Conservation (phyloP, 2,329 filamentous ascomycete genomes). For the Hypoxylon sp. region DNA sequence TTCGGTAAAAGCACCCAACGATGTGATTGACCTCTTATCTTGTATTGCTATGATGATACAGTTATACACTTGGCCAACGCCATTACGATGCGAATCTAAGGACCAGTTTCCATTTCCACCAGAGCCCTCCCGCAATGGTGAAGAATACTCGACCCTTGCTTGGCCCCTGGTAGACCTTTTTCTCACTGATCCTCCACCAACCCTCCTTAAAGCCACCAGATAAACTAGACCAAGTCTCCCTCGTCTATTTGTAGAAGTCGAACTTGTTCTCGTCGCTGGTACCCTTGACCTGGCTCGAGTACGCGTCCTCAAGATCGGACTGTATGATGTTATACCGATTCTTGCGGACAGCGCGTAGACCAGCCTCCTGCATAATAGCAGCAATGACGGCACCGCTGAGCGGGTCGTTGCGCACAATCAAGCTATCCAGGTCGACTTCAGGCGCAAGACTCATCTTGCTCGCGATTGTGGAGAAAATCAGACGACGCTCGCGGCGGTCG, state of each 20-base stretch:
- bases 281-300: constrained; percentile 95
- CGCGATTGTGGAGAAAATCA: constrained; percentile 98
- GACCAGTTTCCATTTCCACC: constrained; percentile 3
- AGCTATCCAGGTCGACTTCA: constrained; percentile 93
- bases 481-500: constrained; percentile 91
- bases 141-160: background rate
- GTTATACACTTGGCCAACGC: constrained; percentile 31
- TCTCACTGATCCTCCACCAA: background rate
- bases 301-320: constrained; percentile 94
- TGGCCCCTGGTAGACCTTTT: background rate
- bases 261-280: constrained; percentile 78
- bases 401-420: constrained; percentile 97
- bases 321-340: constrained; percentile 99
- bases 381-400: constrained; percentile 96
- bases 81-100: constrained; percentile 6
- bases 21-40: constrained; percentile 20
- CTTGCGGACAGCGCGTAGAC: constrained; percentile 92
- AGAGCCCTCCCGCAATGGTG: constrained; percentile 1
- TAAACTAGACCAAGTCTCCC: background rate
- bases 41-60: constrained; percentile 39
- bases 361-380: constrained; percentile 99
- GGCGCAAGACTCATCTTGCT: constrained; percentile 97
- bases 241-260: constrained; percentile 86
- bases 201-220: no score
- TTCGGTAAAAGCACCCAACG: background rate